Base-by-base conservation (phyloP, 2,329 filamentous ascomycete genomes). In the Epichloe hybrida region DNA sequence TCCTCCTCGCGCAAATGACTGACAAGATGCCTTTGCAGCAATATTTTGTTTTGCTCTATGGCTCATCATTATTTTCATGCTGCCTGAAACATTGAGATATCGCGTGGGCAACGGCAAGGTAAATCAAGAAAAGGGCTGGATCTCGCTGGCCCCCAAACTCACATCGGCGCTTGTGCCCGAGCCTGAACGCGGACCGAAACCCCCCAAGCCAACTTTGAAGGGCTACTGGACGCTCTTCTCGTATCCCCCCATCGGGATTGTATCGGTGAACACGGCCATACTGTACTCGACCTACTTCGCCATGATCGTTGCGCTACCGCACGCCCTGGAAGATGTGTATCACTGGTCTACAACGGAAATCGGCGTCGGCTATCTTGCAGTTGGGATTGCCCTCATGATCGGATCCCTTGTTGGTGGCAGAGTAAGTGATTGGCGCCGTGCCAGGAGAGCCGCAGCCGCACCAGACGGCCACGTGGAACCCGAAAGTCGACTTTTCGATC, bases 61-160 rank as follows among this genome's bases (percentile, higher is more conserved):
- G 55, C 37, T 59, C 9, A 11, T 56, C 34, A 57, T 63, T 45
- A 31, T 63, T 20, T 55, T 72, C 49, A 65, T 63, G 50, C 67
- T 73, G 6, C 72, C 72, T 0, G 72, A 74, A 54, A 74, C 72
- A 2, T 60, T 74, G 8, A 66, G 71, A 27, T 63, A 65, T 5
- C 58, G 69, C 2, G 72, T 72, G 2, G 72, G 72, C 4, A 71
- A 72, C 50, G 70, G 70, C 15, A 55, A 57, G 15, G 49, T 63
- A 11, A 61, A 62, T 42, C 39, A 50, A 7, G 51, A 54, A 9
- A 50, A 48, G 5, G 7, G 50, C 20, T 52, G 59, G 51, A 20
- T 63, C 13, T 35, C 61, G 15, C 46, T 58, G n/a, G 56, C 59
- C 0, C 0, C 56, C 2, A 56, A 51, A 21, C 40, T 58, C 8